phyloP scores from a whole-genome alignment of 257 asterid genomes.

The Solanum clarkiae region DNA sequence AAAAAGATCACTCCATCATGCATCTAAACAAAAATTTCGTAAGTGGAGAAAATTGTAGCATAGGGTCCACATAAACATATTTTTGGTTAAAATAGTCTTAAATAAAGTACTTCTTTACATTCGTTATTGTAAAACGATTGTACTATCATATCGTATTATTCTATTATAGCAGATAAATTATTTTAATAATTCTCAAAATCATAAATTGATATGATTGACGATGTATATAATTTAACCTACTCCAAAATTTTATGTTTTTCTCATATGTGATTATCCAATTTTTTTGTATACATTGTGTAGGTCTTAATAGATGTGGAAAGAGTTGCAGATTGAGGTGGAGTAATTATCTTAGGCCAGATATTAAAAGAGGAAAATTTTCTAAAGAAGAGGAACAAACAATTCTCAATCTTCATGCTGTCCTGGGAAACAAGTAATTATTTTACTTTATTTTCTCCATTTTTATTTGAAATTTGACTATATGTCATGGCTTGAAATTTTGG shows the following conservation, averaged over 20 bases:
- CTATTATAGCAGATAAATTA: background rate
- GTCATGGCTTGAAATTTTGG: background rate
- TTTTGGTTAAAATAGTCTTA: background rate
- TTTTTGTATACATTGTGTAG: slow-evolving; percentile 3
- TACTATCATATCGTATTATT: background rate
- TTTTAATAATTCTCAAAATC: background rate
- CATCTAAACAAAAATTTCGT: background rate
- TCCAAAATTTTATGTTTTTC: background rate
- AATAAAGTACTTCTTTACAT: background rate
- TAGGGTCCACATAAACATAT: no score
- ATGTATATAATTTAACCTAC: background rate
- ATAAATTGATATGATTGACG: background rate
- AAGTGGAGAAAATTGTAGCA: background rate
- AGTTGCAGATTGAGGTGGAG: slow-evolving; percentile 13
- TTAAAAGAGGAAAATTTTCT: slow-evolving; percentile 26
- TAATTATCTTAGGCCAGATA: slow-evolving; percentile 2
- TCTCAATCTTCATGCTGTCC: slow-evolving; percentile 53
- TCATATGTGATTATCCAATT: background rate
- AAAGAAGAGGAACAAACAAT: slow-evolving; percentile 59
- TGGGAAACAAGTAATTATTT: slow-evolving; percentile 47
- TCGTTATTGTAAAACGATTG: background rate
- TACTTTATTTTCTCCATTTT: background rate
- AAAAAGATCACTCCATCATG: background rate
- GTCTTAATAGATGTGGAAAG: slow-evolving; percentile 56
- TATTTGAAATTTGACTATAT: background rate